Percentiles rank a stretch among this genome's conserved stretches.
These are phyloP conservation scores for Galium porrigens DNA, from an alignment of 305 asterid genomes.

Conservation along the genomic window DNA sequence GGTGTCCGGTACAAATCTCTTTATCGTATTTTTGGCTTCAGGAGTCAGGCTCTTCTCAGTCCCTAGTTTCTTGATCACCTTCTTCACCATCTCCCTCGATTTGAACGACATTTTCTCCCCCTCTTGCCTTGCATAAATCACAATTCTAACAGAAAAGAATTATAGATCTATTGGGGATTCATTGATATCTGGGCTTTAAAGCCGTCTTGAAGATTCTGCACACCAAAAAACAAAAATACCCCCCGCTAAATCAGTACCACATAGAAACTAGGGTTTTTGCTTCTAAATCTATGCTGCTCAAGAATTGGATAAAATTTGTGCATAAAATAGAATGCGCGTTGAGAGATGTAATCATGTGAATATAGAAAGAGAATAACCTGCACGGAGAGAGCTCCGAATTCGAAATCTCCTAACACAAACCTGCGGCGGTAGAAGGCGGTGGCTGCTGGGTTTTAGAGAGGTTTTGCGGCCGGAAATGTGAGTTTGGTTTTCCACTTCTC, in stretches of 20 bases:
- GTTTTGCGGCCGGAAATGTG: not conserved
- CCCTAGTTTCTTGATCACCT: constrained; percentile 58
- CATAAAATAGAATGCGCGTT: not conserved
- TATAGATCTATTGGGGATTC: not conserved
- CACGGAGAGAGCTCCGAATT: not conserved
- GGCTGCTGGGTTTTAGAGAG: not conserved
- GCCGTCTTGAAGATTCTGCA: not conserved
- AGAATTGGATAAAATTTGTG: not conserved
- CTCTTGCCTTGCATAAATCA: not conserved
- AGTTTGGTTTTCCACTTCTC: not conserved
- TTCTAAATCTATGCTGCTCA: not conserved
- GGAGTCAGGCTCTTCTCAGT: constrained; percentile 71
- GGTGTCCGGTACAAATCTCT: constrained; percentile 46
- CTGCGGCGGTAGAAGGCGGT: not conserved
- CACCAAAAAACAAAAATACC: not conserved
- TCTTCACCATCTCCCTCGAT: constrained; percentile 75
- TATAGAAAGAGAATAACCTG: not conserved
- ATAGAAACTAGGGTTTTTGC: not conserved
- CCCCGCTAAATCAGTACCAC: not conserved
- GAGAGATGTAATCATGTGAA: not conserved
- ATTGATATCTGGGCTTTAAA: not conserved
- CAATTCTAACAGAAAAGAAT: not conserved
- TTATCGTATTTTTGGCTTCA: constrained; percentile 44
- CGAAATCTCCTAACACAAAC: not conserved
- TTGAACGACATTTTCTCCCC: constrained; percentile 53